Base-by-base conservation (phyloP, 495 filamentous ascomycete species). In the Hypoxylon perforatum region DNA sequence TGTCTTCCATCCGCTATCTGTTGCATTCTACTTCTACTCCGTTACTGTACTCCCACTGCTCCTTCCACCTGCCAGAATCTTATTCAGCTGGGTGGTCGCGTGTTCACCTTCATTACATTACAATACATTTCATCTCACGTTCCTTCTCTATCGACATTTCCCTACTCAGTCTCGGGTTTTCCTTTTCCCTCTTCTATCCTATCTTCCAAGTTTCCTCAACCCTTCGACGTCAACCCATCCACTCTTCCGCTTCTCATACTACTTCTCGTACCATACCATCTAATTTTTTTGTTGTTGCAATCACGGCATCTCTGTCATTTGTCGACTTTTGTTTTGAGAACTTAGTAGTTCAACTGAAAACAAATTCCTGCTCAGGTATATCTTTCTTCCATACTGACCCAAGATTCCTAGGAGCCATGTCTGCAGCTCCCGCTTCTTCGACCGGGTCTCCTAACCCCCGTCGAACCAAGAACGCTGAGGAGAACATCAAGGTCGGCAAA, bases 371-470 rank as follows among this genome's bases (percentile, higher is more conserved):
- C 9, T 36, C 44, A 58, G 52, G 25, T 62, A 60, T 52, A 15
- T 38, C 49, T 52, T 61, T 63, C 50, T 53, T 60, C 46, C 18
- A 47, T 38, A 63, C 45, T 62, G 58, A 63, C 51, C 38, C 41
- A 22, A 18, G 38, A 67, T 33, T 33, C 30, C 30, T 25, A 49
- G 49, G 57, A 69, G 69, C 46, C 48, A 86, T 86, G 85, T 83
- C 85, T 64, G 56, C 73, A 22, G 53, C 75, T 17, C 61, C 72
- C 19, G 78, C 75, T 18, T 65, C 74, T 25, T 80, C 81, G 14
- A 80, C 78, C 22, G 84, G 82, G 36, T 86, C 85, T 44, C 83
- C 85, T 23, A 71, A 65, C 49, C 73, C 77, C 53, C 78, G 81
- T 60, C 80, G 80, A 19, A 44, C 73, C 59, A 75, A 77, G 58